These are phyloP conservation scores for Entonaema liquescens DNA, from an alignment of 495 filamentous ascomycete species.

Conservation along the genomic window DNA sequence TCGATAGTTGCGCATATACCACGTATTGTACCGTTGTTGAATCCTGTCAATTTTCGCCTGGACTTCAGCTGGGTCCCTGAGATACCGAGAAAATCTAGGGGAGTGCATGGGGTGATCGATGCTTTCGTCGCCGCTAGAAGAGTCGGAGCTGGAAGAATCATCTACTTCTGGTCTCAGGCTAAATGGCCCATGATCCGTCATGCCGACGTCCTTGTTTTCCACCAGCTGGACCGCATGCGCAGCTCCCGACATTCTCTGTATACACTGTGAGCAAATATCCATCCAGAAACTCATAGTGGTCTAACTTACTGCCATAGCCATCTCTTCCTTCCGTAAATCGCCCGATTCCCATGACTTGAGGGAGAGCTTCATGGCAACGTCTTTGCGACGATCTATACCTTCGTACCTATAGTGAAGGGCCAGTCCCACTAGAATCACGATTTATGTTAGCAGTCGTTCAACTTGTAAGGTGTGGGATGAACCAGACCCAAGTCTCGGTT, in stretches of 20 bases:
- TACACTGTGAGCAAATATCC: conserved; percentile 1
- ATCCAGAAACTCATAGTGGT: not conserved
- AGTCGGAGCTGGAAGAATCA: conserved; percentile 11
- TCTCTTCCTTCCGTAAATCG: conserved; percentile 10
- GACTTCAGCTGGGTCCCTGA: not conserved
- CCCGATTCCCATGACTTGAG: not conserved
- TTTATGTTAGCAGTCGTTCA: conserved; percentile 3
- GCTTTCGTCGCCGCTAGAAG: conserved; percentile 32
- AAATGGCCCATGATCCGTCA: not conserved
- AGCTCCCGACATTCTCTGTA: conserved; percentile 10
- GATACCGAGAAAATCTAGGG: not conserved
- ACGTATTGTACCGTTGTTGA: not conserved
- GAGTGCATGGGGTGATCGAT: not conserved
- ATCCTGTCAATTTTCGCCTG: too few species aligned
- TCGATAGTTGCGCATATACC: not conserved
- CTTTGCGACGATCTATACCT: not conserved
- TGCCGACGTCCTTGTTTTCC: not conserved
- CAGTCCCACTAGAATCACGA: conserved; percentile 14
- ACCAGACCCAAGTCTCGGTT: not conserved
- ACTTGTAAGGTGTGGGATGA: not conserved
- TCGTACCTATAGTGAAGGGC: conserved; percentile 22
- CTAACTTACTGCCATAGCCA: not conserved
- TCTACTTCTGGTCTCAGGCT: not conserved
- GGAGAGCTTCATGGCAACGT: conserved; percentile 19
- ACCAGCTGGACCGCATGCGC: conserved; percentile 24